Conservation (phyloP, 768 basidiomycete species). For the Tubosaeta brunneosetosa region DNA sequence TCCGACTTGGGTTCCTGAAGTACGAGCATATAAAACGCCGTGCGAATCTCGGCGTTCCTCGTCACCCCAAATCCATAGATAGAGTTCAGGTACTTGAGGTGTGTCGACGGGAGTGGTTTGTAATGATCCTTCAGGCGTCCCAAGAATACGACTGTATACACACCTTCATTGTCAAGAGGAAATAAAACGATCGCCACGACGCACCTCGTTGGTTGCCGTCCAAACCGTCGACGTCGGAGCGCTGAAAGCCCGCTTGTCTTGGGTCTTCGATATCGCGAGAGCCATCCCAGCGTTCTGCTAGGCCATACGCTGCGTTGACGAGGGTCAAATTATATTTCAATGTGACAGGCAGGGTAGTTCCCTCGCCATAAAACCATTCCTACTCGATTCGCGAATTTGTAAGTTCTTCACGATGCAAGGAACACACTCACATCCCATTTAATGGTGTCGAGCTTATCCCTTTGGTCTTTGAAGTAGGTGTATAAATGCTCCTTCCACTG, state of each 20-base stretch:
- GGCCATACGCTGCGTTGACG: conserved; percentile 45
- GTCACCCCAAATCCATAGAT: conserved; percentile 41
- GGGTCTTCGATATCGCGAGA: conserved; percentile 36
- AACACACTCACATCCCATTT: conserved; percentile 52
- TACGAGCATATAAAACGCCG: conserved; percentile 48
- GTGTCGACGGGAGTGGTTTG: conserved; percentile 39
- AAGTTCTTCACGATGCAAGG: background rate
- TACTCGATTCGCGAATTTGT: conserved; percentile 9
- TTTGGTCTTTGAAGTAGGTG: conserved; percentile 41
- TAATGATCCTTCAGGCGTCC: conserved; percentile 43
- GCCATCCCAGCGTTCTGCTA: conserved; percentile 51
- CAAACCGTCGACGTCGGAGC: conserved; percentile 43
- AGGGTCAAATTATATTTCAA: conserved; percentile 52
- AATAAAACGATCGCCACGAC: background rate
- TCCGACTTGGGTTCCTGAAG: conserved; percentile 35
- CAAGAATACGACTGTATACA: conserved; percentile 48
- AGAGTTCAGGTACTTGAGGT: conserved; percentile 39
- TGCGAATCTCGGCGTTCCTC: conserved; percentile 49
- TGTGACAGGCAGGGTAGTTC: conserved; percentile 43
- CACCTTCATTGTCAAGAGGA: background rate
- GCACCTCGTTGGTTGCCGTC: conserved; percentile 49
- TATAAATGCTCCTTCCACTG: conserved; percentile 59
- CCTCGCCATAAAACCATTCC: conserved; percentile 58
- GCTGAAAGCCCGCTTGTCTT: conserved; percentile 36
- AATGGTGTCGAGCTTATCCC: conserved; percentile 47